phyloP scores from a whole-genome alignment of 805 yeast species.

The Saturnispora kantuleensis region DNA sequence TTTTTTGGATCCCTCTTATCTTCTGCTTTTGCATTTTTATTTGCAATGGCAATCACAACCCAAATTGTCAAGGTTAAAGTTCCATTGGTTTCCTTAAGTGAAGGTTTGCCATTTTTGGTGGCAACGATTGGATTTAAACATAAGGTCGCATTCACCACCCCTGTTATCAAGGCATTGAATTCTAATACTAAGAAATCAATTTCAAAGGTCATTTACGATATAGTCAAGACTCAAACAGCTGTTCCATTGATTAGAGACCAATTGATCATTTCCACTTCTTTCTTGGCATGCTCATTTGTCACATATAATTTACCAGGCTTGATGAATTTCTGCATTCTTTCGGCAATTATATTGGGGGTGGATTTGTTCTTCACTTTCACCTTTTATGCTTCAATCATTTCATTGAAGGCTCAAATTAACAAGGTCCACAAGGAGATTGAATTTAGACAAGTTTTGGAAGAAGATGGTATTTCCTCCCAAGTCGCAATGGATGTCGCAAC shows the following conservation, averaged over 20 bases:
- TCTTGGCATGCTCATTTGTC: slow-evolving; percentile 55
- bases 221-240: slow-evolving; percentile 29
- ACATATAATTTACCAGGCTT: slow-evolving; percentile 64
- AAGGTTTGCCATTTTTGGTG: slow-evolving; percentile 89
- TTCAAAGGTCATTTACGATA: slow-evolving; percentile 24
- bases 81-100: slow-evolving; percentile 66
- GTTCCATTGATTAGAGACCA: slow-evolving; percentile 64
- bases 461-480: slow-evolving; percentile 73
- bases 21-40: slow-evolving; percentile 72
- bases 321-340: slow-evolving; percentile 68
- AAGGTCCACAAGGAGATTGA: slow-evolving; percentile 74
- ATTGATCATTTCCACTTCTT: slow-evolving; percentile 58
- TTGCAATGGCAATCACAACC: slow-evolving; percentile 60
- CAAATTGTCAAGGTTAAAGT: slow-evolving; percentile 49
- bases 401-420: slow-evolving; percentile 81
- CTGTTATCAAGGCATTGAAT: slow-evolving; percentile 37
- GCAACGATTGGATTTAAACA: slow-evolving; percentile 88
- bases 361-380: slow-evolving; percentile 71
- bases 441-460: slow-evolving; percentile 74
- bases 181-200: slow-evolving; percentile 20
- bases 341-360: slow-evolving; percentile 56
- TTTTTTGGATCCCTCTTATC: slow-evolving; percentile 70
- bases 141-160: slow-evolving; percentile 61
- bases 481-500: slow-evolving; percentile 66
- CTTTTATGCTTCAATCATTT: slow-evolving; percentile 72